These are phyloP conservation scores for Gleditsia sinensis DNA, from an alignment of 306 rosid genomes.

Conservation along the genomic window DNA sequence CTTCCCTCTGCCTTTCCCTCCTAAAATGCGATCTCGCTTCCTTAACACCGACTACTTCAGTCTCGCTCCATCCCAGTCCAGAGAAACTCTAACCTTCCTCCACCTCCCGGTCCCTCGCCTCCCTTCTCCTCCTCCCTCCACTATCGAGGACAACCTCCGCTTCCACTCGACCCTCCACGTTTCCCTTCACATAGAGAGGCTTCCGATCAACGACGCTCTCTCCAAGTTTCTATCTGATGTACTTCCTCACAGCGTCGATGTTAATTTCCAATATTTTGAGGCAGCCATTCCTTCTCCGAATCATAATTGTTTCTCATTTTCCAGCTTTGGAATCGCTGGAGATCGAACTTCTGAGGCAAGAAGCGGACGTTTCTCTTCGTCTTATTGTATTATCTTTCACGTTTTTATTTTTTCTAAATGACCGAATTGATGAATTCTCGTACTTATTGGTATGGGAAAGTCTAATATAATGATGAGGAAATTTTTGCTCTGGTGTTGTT, in stretches of 20 bases:
- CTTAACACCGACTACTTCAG: conserved; percentile 48
- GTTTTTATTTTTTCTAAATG: too few species aligned
- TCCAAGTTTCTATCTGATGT: conserved; percentile 49
- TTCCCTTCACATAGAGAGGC: conserved; percentile 41
- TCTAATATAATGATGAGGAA: background rate
- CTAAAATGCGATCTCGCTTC: conserved; percentile 61
- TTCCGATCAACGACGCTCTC: conserved; percentile 42
- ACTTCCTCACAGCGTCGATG: conserved; percentile 42
- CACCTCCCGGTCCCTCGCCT: conserved; percentile 49
- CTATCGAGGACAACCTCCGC: conserved; percentile 38
- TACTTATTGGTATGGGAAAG: background rate
- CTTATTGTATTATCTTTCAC: background rate
- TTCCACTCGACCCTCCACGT: conserved; percentile 39
- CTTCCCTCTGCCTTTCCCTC: background rate
- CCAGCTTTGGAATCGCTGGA: conserved; percentile 3
- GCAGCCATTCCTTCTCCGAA: background rate
- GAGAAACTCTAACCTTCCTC: conserved; percentile 47
- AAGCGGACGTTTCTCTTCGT: background rate
- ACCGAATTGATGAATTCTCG: background rate
- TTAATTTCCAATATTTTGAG: background rate
- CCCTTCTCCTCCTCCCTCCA: conserved; percentile 30
- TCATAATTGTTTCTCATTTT: background rate
- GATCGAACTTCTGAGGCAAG: conserved; percentile 43
- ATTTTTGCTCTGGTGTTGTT: background rate
- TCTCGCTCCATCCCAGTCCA: conserved; percentile 35